Conservation (phyloP, 257 asterid genomes). For the Solanum clarkiae region DNA sequence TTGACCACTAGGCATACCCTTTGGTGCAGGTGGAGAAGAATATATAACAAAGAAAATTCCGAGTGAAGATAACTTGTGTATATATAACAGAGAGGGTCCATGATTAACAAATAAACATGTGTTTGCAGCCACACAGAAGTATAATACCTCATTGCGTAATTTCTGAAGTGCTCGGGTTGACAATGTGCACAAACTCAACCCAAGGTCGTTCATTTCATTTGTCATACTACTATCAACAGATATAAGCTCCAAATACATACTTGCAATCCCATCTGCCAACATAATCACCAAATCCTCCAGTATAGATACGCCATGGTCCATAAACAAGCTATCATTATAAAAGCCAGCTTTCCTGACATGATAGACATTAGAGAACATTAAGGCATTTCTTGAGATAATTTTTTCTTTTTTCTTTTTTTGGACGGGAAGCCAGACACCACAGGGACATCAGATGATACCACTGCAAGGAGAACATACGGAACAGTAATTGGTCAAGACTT, state of each 20-base stretch:
- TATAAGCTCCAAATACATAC: constrained; percentile 93
- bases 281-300: constrained; percentile 80
- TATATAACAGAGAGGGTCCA: not conserved
- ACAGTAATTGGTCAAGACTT: not conserved
- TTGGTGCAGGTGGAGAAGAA: not conserved
- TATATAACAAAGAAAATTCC: not conserved
- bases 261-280: constrained; percentile 84
- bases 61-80: not conserved
- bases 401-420: not conserved
- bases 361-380: not conserved
- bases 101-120: not conserved
- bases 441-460: not conserved
- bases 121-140: not conserved
- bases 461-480: not conserved
- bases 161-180: constrained; percentile 44
- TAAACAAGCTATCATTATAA: constrained; percentile 52
- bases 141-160: constrained; percentile 34
- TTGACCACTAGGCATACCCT: not conserved
- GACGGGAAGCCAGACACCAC: not conserved
- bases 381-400: not conserved
- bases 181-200: constrained; percentile 26
- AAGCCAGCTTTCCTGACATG: constrained; percentile 48
- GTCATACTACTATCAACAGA: constrained; percentile 76
- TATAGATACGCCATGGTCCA: constrained; percentile 57
- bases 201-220: constrained; percentile 29